phyloP scores from a whole-genome alignment of 495 filamentous ascomycete genomes.

The Pyronema domesticum region DNA sequence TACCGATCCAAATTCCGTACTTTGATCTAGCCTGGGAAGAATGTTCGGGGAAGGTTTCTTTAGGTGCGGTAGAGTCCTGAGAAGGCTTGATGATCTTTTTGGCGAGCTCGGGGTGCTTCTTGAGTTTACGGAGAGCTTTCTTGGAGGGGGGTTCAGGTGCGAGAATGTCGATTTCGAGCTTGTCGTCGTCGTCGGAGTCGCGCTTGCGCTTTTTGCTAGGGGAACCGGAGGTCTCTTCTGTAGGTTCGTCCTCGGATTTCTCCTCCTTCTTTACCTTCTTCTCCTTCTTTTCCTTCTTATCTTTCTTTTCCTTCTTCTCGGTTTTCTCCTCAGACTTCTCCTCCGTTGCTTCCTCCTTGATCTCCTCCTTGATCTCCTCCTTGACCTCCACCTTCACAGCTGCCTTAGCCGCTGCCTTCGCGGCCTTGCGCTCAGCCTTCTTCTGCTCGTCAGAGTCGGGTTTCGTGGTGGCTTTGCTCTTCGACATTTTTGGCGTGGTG shows the following conservation, averaged over 20 bases:
- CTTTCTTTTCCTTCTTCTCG: slow-evolving; percentile 6
- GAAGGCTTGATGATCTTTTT: slow-evolving; percentile 27
- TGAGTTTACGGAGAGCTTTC: slow-evolving; percentile 63
- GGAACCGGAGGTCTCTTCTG: not conserved
- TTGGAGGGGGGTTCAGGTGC: slow-evolving; percentile 87
- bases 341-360: slow-evolving; percentile 6
- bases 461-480: not conserved
- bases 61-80: slow-evolving; percentile 17
- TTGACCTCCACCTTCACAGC: not conserved
- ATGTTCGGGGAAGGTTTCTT: slow-evolving; percentile 22
- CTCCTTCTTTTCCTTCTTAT: slow-evolving; percentile 1
- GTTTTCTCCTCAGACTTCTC: slow-evolving; percentile 6
- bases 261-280: slow-evolving; percentile 1
- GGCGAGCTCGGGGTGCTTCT: slow-evolving; percentile 35
- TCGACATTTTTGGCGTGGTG: not conserved
- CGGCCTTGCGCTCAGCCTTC: slow-evolving; percentile 1
- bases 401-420: not conserved
- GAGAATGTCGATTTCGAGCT: slow-evolving; percentile 68
- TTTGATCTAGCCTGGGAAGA: slow-evolving; percentile 39
- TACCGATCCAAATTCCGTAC: slow-evolving; percentile 88
- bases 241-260: not conserved
- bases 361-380: slow-evolving; percentile 7
- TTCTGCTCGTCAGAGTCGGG: not conserved
- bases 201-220: slow-evolving; percentile 53
- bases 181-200: slow-evolving; percentile 34